Evolutionary conservation across 768 basidiomycete species (phyloP).

Genomic region (Podaxis sp.): DNA sequence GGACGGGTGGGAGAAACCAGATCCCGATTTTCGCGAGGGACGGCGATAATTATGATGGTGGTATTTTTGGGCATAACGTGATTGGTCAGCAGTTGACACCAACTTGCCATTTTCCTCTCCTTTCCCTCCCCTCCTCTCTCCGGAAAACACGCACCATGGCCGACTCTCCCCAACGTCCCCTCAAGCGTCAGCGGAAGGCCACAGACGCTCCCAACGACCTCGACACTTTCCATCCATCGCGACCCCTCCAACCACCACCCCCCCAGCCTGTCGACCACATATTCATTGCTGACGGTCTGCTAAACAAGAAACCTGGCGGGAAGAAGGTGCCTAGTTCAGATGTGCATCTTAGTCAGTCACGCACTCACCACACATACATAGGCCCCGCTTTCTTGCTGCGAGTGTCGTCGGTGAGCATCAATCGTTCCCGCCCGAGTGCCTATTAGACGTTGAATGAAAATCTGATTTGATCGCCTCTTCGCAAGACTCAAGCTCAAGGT

Average conservation of each 20-base stretch:
- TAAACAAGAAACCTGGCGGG: conserved; percentile 39
- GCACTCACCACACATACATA: conserved; percentile 16
- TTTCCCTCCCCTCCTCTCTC: conserved; percentile 6
- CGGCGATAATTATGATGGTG: not conserved
- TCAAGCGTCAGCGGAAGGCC: conserved; percentile 44
- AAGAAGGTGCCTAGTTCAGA: conserved; percentile 35
- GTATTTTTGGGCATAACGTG: not conserved
- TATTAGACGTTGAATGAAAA: conserved; percentile 10
- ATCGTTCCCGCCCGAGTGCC: conserved; percentile 5
- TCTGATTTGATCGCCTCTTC: conserved; percentile 11
- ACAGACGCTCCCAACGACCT: conserved; percentile 15
- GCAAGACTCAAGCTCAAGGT: conserved; percentile 55
- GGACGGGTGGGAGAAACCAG: not conserved
- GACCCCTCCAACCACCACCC: conserved; percentile 20
- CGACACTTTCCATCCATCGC: conserved; percentile 15
- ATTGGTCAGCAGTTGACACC: conserved; percentile 5
- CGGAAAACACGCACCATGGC: conserved; percentile 13
- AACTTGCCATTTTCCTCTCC: conserved; percentile 2
- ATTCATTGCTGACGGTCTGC: conserved; percentile 45
- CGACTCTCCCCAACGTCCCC: conserved; percentile 26
- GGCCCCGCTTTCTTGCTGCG: conserved; percentile 58
- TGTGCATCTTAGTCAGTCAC: conserved; percentile 1
- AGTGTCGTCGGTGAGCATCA: conserved; percentile 48
- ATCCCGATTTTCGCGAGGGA: conserved; percentile 7
- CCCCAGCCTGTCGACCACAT: conserved; percentile 41